These are phyloP conservation scores for Albatrellus ellisii DNA, from an alignment of 768 basidiomycete genomes.

Conservation along the genomic window DNA sequence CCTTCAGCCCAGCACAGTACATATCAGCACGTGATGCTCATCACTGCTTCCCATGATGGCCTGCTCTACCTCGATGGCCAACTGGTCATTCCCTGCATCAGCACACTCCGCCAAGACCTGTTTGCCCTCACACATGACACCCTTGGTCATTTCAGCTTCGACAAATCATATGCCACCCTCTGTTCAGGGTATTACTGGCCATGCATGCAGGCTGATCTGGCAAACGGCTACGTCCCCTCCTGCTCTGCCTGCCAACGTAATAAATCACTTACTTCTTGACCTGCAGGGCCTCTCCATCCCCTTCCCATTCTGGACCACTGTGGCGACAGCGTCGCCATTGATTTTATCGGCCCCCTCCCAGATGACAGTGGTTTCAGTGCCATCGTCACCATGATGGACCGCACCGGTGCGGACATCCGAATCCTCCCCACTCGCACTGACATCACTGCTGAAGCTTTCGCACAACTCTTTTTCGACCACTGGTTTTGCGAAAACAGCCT, in stretches of 20 bases:
- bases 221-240: slow-evolving; percentile 17
- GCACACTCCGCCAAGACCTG: slow-evolving; percentile 5
- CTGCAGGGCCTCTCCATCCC: slow-evolving; percentile 16
- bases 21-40: background rate
- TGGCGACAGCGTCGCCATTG: slow-evolving; percentile 16
- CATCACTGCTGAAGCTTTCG: slow-evolving; percentile 12
- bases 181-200: slow-evolving; percentile 6
- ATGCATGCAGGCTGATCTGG: slow-evolving; percentile 19
- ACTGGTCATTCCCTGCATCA: slow-evolving; percentile 14
- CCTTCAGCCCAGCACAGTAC: no score
- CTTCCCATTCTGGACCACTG: slow-evolving; percentile 15
- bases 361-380: slow-evolving; percentile 15
- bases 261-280: slow-evolving; percentile 18
- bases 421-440: slow-evolving; percentile 4
- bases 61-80: slow-evolving; percentile 13
- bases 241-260: slow-evolving; percentile 19
- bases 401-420: slow-evolving; percentile 9
- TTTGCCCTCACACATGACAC: slow-evolving; percentile 5
- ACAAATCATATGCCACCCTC: slow-evolving; percentile 6
- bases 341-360: slow-evolving; percentile 21
- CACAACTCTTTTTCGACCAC: slow-evolving; percentile 15
- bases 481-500: slow-evolving; percentile 22
- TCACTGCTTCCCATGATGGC: no score
- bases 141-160: slow-evolving; percentile 10
- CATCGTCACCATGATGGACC: slow-evolving; percentile 17